Evolutionary conservation across 164 flowering plant species (phyloP), one percentile per base, ranked within the genome.

Genomic region (Taxillus chinensis): DNA sequence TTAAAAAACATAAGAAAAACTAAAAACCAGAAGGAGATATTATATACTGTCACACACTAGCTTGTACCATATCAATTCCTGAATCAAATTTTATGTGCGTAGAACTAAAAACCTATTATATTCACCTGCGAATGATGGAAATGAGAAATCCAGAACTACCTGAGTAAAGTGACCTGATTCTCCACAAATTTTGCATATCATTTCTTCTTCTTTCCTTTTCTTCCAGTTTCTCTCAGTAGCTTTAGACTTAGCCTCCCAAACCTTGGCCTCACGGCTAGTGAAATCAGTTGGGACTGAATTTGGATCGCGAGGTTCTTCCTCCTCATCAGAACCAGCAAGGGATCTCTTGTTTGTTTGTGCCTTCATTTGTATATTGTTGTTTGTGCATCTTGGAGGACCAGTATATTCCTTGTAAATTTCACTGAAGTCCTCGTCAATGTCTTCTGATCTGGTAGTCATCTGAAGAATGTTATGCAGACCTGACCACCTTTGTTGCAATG

Each of bases 181-280:
- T 45, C 97, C 97, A 79, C 99, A 95, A 62, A 91, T 71, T 82
- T 95, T 95, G 77, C 99, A 95, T 46, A 95, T 91, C 97, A 95
- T 82, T 79, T 95, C 99, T 71, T 95, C 99, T 69, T 95, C 99
- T 68, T 89, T 95, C 64, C 93, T 81, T 70, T 95, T 95, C 82
- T 95, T 95, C 99, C 99, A 95, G 67, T 86, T 95, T 67, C 96
- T 81, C 80, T 95, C 99, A n/a, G 97, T 89, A 62, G 99, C 99
- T 74, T 91, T 95, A 15, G 99, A 88, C 70, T 92, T 95, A 55
- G 97, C 99, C 68, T 88, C 96, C 99, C 99, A 95, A 61, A 86
- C 91, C 79, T 91, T 95, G 50, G 97, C 97, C 71, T 95, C 99
- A 52, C 99, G 76, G 77, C 99, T 95, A 42, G 96, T 95, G 66